phyloP scores from a whole-genome alignment of 2,329 filamentous ascomycete species.

The Penicillium sp. region DNA sequence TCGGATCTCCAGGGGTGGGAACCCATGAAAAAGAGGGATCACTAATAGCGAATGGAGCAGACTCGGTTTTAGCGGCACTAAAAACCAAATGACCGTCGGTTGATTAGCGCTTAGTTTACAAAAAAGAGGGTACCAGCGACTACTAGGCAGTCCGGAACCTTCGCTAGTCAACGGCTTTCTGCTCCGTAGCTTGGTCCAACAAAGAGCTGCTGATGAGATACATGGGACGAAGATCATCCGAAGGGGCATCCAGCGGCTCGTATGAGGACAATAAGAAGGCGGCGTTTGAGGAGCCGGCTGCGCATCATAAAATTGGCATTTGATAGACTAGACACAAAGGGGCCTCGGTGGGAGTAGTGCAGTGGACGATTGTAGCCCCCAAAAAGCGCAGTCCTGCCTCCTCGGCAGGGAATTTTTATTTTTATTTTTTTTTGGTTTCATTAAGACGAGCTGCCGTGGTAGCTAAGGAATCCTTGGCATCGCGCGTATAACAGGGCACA shows the following conservation, averaged over 20 bases:
- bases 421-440: neutral
- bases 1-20: conserved; percentile 29
- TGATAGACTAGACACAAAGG: conserved; percentile 12
- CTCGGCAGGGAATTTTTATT: neutral
- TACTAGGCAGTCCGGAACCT: neutral
- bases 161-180: conserved; percentile 14
- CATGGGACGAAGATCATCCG: conserved; percentile 16
- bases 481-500: conserved; percentile 14
- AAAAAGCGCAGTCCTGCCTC: conserved; percentile 16
- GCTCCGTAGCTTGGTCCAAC: neutral
- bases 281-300: neutral
- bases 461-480: conserved; percentile 13
- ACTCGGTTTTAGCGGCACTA: conserved; percentile 23
- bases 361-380: conserved; percentile 13
- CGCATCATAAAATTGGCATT: neutral
- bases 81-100: conserved; percentile 25
- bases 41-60: conserved; percentile 17
- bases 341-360: neutral
- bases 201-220: conserved; percentile 16
- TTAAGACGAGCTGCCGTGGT: conserved; percentile 6
- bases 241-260: conserved; percentile 14
- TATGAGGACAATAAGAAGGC: conserved; percentile 11
- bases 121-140: conserved; percentile 11
- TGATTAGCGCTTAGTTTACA: conserved; percentile 29
- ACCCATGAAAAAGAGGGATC: conserved; percentile 23